Evolutionary conservation across 495 filamentous ascomycete species (phyloP), one percentile per base, ranked within the genome.

Genomic region (Tuber umbilicatum): DNA sequence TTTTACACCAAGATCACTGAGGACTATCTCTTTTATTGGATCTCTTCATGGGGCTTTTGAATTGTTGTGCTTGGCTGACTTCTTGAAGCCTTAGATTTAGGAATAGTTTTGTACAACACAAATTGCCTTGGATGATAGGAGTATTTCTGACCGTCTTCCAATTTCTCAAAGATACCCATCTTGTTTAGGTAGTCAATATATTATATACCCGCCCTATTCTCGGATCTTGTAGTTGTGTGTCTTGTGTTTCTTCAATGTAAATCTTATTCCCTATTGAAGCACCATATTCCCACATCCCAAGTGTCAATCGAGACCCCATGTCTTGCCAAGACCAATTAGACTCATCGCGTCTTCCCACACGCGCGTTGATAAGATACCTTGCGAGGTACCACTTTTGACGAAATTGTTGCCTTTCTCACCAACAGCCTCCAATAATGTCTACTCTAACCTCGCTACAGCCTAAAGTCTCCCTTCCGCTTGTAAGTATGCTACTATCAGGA

Each of bases 401-500:
- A n/a, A 5, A 55, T 55, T 27, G 2, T 60, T 31, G 14, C 55
- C 31, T 64, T 64, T 35, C 55, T 64, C 55, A 35, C 27, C 27
- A 35, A 27, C 14, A 64, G 35, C 73, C 38, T 64, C 23, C 72
- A 70, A 74, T 68, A 60, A 79, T 79, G 78, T 42, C 77, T 40
- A 69, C 73, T 35, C 71, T 73, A 71, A 42, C 74, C 69, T 76
- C 80, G 70, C 73, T 87, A 68, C 91, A 92, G 76, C 93, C 97
- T 84, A 97, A 95, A 87, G 87, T 99, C 76, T 97, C 95, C 50
- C 86, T 99, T 78, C 94, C 95, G 71, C 87, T 99, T 77, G 94
- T 94, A 87, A 79, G 87, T 80, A 37, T 19, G 35, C 43, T 42
- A 43, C 12, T 35, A 21, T 68, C 40, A 35, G 37, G 21, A 38